Percentiles rank a stretch among this genome's conserved stretches.
phyloP scores from a whole-genome alignment of 1,139 yeast species.

The Kodamaea anthophila region DNA sequence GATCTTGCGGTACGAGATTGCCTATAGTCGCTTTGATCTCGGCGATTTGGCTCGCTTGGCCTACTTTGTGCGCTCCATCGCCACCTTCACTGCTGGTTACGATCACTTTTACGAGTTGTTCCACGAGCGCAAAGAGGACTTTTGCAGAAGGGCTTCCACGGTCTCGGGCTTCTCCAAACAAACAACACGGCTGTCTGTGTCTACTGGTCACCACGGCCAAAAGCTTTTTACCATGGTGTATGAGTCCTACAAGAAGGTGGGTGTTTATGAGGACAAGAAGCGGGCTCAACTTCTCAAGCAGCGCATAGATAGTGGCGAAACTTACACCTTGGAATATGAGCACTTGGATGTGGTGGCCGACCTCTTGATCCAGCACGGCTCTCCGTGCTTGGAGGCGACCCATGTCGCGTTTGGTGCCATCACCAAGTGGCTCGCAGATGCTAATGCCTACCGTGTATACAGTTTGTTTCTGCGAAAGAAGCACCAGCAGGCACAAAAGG shows the following conservation, averaged over 20 bases:
- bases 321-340: conserved; percentile 6
- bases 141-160: conserved; percentile 13
- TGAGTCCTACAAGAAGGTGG: conserved; percentile 28
- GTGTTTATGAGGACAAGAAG: conserved; percentile 22
- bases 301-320: conserved; percentile 15
- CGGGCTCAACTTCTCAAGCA: conserved; percentile 18
- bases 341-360: conserved; percentile 22
- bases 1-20: conserved; percentile 16
- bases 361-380: conserved; percentile 15
- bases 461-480: conserved; percentile 10
- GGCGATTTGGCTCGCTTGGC: conserved; percentile 25
- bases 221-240: conserved; percentile 22
- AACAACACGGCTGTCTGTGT: background rate
- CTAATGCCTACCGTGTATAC: conserved; percentile 25
- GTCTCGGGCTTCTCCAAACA: conserved; percentile 1
- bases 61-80: conserved; percentile 18
- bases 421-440: conserved; percentile 23
- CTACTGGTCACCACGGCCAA: conserved; percentile 15
- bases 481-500: conserved; percentile 15
- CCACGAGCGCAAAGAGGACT: conserved; percentile 19
- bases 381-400: conserved; percentile 15
- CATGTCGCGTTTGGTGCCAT: conserved; percentile 15
- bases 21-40: conserved; percentile 26
- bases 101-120: conserved; percentile 28
- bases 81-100: conserved; percentile 22